A percentile compares a stretch with the other conserved stretches of the same genome.
Conservation (phyloP, 2,329 filamentous ascomycete genomes). For the Arthrinium puccinioides region DNA sequence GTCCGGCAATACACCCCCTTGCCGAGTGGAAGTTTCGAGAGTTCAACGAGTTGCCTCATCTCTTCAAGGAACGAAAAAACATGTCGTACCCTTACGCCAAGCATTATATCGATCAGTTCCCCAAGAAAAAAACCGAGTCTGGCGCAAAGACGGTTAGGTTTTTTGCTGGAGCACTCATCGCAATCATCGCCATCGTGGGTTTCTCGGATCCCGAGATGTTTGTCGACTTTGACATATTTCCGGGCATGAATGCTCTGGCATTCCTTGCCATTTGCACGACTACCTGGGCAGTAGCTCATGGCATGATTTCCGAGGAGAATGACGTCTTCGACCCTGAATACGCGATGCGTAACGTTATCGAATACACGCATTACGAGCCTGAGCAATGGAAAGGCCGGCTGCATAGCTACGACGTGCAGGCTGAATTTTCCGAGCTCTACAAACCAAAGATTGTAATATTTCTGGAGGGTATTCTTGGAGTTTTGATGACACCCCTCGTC, state of each 20-base stretch:
- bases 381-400: constrained; percentile 81
- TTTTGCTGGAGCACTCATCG: constrained; percentile 76
- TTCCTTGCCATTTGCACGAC: constrained; percentile 79
- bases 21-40: constrained; percentile 98
- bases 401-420: constrained; percentile 90
- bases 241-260: constrained; percentile 81
- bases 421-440: constrained; percentile 84
- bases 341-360: constrained; percentile 79
- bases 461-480: constrained; percentile 83
- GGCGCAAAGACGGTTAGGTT: constrained; percentile 80
- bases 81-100: constrained; percentile 94
- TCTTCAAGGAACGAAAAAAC: constrained; percentile 82
- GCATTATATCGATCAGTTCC: constrained; percentile 91
- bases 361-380: constrained; percentile 88
- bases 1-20: constrained; percentile 86
- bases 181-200: constrained; percentile 76
- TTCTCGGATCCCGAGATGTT: constrained; percentile 89
- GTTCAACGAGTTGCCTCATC: constrained; percentile 91
- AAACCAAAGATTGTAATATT: constrained; percentile 91
- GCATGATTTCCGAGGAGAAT: constrained; percentile 80
- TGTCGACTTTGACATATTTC: constrained; percentile 84
- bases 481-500: constrained; percentile 85
- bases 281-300: constrained; percentile 76
- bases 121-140: constrained; percentile 88
- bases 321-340: constrained; percentile 88